A percentile compares a stretch with the other conserved stretches of the same genome.
phyloP scores from a whole-genome alignment of 2,329 filamentous ascomycete genomes.

The Hortaea werneckii region DNA sequence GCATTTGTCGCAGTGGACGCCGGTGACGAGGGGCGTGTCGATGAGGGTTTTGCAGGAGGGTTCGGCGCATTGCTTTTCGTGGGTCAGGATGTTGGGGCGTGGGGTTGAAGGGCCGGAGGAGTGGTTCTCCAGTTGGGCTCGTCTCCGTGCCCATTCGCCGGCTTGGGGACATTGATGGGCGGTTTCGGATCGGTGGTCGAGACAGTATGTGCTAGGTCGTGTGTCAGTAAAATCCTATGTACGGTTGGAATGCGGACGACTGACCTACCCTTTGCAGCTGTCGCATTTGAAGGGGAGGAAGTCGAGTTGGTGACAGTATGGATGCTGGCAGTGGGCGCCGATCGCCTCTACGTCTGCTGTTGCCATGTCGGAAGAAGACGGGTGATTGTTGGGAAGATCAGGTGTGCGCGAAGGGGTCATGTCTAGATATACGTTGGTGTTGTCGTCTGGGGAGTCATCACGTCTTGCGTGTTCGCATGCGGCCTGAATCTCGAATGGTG shows the following conservation, averaged over 20 bases:
- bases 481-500: neutral
- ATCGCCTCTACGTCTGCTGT: constrained; percentile 72
- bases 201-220: constrained; percentile 52
- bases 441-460: neutral
- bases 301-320: constrained; percentile 89
- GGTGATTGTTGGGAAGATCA: neutral
- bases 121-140: constrained; percentile 28
- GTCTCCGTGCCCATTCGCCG: constrained; percentile 49
- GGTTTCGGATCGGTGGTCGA: constrained; percentile 83
- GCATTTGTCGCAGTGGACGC: constrained; percentile 61
- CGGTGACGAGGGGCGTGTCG: constrained; percentile 56
- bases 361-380: constrained; percentile 62
- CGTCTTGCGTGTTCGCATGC: neutral
- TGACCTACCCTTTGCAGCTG: constrained; percentile 55
- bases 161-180: constrained; percentile 59
- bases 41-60: constrained; percentile 59
- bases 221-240: neutral
- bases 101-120: constrained; percentile 13
- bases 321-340: constrained; percentile 81
- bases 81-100: constrained; percentile 47
- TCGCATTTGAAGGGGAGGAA: constrained; percentile 93
- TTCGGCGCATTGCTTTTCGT: constrained; percentile 60
- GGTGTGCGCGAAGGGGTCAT: constrained; percentile 5
- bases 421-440: neutral
- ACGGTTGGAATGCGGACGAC: neutral